A percentile compares a stretch with the other conserved stretches of the same genome.
These are phyloP conservation scores for Drechslerella stenobrocha DNA, from an alignment of 2,329 filamentous ascomycete genomes.

Conservation along the genomic window DNA sequence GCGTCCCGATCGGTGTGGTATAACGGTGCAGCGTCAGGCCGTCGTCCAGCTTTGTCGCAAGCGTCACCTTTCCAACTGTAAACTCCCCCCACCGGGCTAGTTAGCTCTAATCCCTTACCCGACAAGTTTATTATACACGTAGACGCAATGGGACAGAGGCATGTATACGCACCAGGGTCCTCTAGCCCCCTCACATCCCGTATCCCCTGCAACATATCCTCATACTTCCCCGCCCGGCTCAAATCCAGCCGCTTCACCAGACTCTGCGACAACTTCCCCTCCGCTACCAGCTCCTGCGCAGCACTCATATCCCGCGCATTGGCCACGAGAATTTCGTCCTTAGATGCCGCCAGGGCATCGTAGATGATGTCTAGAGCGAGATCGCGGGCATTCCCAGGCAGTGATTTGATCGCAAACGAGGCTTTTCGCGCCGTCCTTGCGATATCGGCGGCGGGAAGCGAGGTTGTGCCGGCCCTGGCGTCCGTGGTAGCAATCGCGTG, in stretches of 20 bases:
- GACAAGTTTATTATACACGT: slow-evolving; percentile 5
- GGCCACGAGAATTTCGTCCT: slow-evolving; percentile 77
- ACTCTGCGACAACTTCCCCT: slow-evolving; percentile 76
- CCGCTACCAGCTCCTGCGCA: slow-evolving; percentile 72
- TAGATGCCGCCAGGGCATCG: slow-evolving; percentile 69
- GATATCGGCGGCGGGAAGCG: slow-evolving; percentile 53
- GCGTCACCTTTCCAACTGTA: slow-evolving; percentile 77
- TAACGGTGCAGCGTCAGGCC: slow-evolving; percentile 82
- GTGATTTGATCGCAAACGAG: slow-evolving; percentile 78
- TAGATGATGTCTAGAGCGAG: slow-evolving; percentile 82
- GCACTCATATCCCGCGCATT: slow-evolving; percentile 80
- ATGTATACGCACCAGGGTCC: slow-evolving; percentile 72
- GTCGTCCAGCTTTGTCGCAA: slow-evolving; percentile 84
- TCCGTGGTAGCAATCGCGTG: not conserved
- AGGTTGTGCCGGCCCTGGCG: slow-evolving; percentile 34
- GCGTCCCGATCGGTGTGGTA: slow-evolving; percentile 92
- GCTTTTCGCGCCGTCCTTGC: slow-evolving; percentile 57
- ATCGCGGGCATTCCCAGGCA: slow-evolving; percentile 76
- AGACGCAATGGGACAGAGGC: not conserved
- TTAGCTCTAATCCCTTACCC: slow-evolving; percentile 13
- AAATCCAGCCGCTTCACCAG: slow-evolving; percentile 82
- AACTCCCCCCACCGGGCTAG: slow-evolving; percentile 27
- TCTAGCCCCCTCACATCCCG: slow-evolving; percentile 79
- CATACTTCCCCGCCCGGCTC: slow-evolving; percentile 84
- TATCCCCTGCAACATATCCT: slow-evolving; percentile 96